Conservation (phyloP, 768 basidiomycete species). For the Hypholoma fasciculare region DNA sequence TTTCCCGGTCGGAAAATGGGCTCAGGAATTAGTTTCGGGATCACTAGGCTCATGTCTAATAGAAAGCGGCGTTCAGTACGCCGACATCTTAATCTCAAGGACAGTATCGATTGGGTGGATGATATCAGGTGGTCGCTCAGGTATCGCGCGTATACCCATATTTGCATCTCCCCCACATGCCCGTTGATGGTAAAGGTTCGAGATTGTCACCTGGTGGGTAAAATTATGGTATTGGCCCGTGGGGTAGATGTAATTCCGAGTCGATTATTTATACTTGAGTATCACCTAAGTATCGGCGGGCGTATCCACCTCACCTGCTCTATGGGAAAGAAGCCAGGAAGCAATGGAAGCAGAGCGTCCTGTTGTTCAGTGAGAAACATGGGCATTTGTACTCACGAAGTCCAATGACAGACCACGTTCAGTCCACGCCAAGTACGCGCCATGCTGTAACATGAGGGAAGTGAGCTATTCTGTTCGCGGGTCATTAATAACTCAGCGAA, state of each 20-base stretch:
- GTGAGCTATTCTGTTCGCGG: background rate
- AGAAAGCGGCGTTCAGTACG: too few species aligned
- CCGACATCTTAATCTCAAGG: too few species aligned
- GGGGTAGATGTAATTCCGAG: background rate
- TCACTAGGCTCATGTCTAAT: too few species aligned
- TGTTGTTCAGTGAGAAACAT: constrained; percentile 1
- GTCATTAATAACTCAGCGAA: background rate
- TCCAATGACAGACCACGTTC: background rate
- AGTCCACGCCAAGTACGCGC: background rate
- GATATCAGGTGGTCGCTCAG: too few species aligned
- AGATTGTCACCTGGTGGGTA: background rate
- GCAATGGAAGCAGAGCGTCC: background rate
- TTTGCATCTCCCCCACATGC: too few species aligned
- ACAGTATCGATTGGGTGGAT: too few species aligned
- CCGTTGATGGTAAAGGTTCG: background rate
- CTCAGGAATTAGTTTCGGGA: too few species aligned
- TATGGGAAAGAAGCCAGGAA: constrained; percentile 4
- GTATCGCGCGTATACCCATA: too few species aligned
- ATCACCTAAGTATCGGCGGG: constrained; percentile 3
- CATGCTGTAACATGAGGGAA: background rate
- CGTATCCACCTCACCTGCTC: background rate
- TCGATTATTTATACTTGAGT: background rate
- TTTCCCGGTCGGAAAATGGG: too few species aligned
- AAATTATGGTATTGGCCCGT: background rate
- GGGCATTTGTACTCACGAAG: background rate